These are phyloP conservation scores for Beta vulgaris DNA, from an alignment of 148 eudicot species.

Conservation along the genomic window DNA sequence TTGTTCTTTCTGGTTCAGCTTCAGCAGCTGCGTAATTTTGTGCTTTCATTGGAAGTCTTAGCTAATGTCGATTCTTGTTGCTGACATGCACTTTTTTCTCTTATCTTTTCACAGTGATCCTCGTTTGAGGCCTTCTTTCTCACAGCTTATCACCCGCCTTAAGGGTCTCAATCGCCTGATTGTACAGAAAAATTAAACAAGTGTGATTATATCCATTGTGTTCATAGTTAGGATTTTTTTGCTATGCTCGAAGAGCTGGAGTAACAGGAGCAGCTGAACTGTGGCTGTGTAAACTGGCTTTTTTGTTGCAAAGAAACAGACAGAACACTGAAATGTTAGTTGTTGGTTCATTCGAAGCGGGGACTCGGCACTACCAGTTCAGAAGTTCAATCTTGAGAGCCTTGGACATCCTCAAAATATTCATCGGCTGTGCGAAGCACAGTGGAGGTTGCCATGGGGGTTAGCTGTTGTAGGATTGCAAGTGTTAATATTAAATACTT, in stretches of 20 bases:
- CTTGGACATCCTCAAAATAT: constrained; percentile 39
- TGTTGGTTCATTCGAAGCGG: constrained; percentile 84
- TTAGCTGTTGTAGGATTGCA: constrained; percentile 33
- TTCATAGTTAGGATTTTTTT: constrained; percentile 32
- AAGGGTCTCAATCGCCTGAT: constrained; percentile 54
- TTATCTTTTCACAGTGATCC: constrained; percentile 55
- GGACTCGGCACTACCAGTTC: constrained; percentile 65
- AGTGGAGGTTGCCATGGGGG: constrained; percentile 42
- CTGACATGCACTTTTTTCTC: constrained; percentile 19
- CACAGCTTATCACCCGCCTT: constrained; percentile 76
- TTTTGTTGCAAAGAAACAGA: constrained; percentile 36
- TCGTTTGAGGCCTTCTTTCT: constrained; percentile 71
- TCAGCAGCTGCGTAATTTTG: neutral
- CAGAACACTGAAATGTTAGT: constrained; percentile 54
- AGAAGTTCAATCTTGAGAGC: constrained; percentile 24
- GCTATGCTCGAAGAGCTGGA: constrained; percentile 56
- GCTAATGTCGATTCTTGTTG: neutral
- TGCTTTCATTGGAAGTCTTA: neutral
- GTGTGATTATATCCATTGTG: constrained; percentile 35
- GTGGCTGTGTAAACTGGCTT: constrained; percentile 31
- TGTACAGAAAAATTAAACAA: constrained; percentile 33
- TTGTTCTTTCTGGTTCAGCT: neutral
- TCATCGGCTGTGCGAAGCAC: constrained; percentile 57
- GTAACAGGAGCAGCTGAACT: constrained; percentile 39
- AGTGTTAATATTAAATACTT: constrained; percentile 31